Conservation (phyloP, 208 protist genomes). For the Sergeia podlipaevii region DNA sequence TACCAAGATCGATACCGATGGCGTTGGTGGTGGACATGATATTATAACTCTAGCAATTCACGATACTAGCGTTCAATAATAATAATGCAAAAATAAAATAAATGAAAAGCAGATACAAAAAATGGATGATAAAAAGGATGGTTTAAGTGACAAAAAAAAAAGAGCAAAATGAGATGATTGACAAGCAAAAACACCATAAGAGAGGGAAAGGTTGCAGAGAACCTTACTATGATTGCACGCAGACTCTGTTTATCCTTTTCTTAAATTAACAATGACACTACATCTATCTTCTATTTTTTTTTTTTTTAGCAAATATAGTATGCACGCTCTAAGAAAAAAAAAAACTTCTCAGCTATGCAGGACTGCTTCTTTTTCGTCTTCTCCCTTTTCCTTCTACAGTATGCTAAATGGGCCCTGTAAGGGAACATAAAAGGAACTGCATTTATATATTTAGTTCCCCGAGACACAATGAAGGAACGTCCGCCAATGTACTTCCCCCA, state of each 20-base stretch:
- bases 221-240: too few relatives aligned
- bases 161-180: neutral
- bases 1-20: constrained; percentile 95
- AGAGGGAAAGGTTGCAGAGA: neutral
- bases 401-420: too few relatives aligned
- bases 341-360: too few relatives aligned
- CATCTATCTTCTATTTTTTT: constrained; percentile 10
- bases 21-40: constrained; percentile 29
- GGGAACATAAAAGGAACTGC: too few relatives aligned
- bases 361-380: too few relatives aligned
- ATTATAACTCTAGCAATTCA: neutral
- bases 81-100: constrained; percentile 15
- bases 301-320: neutral
- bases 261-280: constrained; percentile 2
- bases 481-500: too few relatives aligned
- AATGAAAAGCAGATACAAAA: constrained; percentile 5
- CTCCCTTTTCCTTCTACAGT: too few relatives aligned
- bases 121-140: neutral
- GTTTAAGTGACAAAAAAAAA: neutral
- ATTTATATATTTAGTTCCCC: too few relatives aligned
- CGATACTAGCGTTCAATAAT: neutral
- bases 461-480: too few relatives aligned
- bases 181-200: neutral
- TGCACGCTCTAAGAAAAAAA: too few relatives aligned
- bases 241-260: neutral